Percentiles rank a stretch among this genome's conserved stretches.
Conservation (phyloP, 2,329 filamentous ascomycete species). For the Alternaria incomplexa region DNA sequence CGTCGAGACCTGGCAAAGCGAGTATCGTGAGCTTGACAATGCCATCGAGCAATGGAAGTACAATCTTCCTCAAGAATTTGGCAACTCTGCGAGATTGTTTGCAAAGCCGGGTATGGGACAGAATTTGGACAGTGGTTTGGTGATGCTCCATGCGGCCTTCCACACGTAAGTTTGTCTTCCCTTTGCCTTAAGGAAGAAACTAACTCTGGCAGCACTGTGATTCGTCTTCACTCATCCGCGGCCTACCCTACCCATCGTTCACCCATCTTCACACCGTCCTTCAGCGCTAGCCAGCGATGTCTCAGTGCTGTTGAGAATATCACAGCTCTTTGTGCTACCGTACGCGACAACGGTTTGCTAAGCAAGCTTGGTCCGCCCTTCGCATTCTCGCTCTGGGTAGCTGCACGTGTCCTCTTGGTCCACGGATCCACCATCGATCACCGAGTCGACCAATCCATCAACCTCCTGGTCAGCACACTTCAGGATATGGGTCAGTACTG, state of each 20-base stretch:
- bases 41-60: slow-evolving; percentile 84
- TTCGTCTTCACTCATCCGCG: slow-evolving; percentile 88
- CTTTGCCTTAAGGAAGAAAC: not conserved
- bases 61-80: slow-evolving; percentile 79
- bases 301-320: slow-evolving; percentile 75
- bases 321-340: slow-evolving; percentile 77
- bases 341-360: slow-evolving; percentile 74
- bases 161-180: slow-evolving; percentile 67
- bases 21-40: slow-evolving; percentile 84
- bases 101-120: slow-evolving; percentile 66
- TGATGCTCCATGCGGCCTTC: slow-evolving; percentile 90
- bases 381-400: slow-evolving; percentile 92
- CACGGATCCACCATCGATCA: slow-evolving; percentile 90
- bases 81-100: slow-evolving; percentile 81
- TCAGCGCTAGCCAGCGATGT: slow-evolving; percentile 82
- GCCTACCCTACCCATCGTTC: slow-evolving; percentile 90
- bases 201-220: slow-evolving; percentile 67
- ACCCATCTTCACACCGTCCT: slow-evolving; percentile 87
- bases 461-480: slow-evolving; percentile 81
- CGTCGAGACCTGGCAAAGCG: slow-evolving; percentile 87
- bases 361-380: slow-evolving; percentile 86
- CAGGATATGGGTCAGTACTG: slow-evolving; percentile 81
- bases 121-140: slow-evolving; percentile 78
- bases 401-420: slow-evolving; percentile 82
- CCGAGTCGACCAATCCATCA: slow-evolving; percentile 78